Conservation (phyloP, 2,329 filamentous ascomycete species). For the Trichophyton benhamiae region DNA sequence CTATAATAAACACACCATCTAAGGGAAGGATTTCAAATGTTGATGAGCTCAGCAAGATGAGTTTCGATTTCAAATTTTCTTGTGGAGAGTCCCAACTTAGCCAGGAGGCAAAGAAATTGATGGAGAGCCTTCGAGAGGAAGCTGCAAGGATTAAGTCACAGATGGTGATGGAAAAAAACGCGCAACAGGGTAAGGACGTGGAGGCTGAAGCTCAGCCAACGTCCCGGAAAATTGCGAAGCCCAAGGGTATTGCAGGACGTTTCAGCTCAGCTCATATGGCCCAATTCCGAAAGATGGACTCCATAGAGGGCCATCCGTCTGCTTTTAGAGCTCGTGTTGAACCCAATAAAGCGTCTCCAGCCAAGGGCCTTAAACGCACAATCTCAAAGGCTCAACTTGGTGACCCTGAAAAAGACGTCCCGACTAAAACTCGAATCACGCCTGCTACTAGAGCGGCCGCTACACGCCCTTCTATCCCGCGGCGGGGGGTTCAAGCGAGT, state of each 20-base stretch:
- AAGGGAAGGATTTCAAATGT: conserved; percentile 26
- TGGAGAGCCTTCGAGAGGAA: conserved; percentile 58
- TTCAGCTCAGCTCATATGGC: conserved; percentile 79
- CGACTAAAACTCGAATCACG: conserved; percentile 19
- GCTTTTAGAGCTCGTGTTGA: conserved; percentile 46
- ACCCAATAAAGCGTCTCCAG: conserved; percentile 27
- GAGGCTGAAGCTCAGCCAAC: conserved; percentile 27
- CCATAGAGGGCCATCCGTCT: conserved; percentile 76
- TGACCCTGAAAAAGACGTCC: conserved; percentile 41
- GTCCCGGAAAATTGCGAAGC: conserved; percentile 61
- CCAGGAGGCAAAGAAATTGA: conserved; percentile 43
- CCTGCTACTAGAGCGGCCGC: neutral
- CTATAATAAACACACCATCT: conserved; percentile 31
- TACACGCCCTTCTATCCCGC: neutral
- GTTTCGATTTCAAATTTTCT: conserved; percentile 36
- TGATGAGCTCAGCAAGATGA: conserved; percentile 31
- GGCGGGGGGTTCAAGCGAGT: conserved; percentile 43
- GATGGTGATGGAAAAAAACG: conserved; percentile 50
- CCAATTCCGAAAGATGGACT: conserved; percentile 96
- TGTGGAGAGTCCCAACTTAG: conserved; percentile 35
- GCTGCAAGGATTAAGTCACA: conserved; percentile 58
- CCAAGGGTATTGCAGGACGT: conserved; percentile 64
- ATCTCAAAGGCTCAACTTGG: conserved; percentile 54
- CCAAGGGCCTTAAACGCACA: conserved; percentile 39
- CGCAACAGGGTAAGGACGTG: conserved; percentile 37